A percentile compares a stretch with the other conserved stretches of the same genome.
Evolutionary conservation across 2,329 filamentous ascomycete genomes (phyloP).

Genomic region (Cordyceps cateniannulata): DNA sequence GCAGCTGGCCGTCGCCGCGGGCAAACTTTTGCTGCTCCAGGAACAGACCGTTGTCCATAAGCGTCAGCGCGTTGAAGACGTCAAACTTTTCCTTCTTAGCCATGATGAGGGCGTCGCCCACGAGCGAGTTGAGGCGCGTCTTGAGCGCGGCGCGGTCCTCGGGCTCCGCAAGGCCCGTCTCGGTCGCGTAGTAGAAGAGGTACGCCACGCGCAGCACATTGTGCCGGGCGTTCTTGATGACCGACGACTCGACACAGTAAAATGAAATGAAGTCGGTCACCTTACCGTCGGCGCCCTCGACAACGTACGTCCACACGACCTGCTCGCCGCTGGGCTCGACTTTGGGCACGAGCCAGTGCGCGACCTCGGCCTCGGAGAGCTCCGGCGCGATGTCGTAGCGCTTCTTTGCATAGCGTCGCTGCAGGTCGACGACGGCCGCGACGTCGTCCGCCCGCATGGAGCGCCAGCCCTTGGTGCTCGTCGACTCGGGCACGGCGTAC

Average conservation of each 20-base stretch:
- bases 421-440: slow-evolving; percentile 64
- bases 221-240: slow-evolving; percentile 77
- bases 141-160: slow-evolving; percentile 57
- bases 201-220: slow-evolving; percentile 82
- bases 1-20: slow-evolving; percentile 85
- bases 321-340: slow-evolving; percentile 56
- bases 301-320: slow-evolving; percentile 90
- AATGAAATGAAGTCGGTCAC: slow-evolving; percentile 98
- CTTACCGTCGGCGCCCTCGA: slow-evolving; percentile 67
- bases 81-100: slow-evolving; percentile 83
- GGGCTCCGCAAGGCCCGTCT: slow-evolving; percentile 60
- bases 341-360: slow-evolving; percentile 80
- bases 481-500: slow-evolving; percentile 73
- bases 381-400: slow-evolving; percentile 80
- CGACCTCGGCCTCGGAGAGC: slow-evolving; percentile 72
- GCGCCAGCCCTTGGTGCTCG: slow-evolving; percentile 68
- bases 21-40: slow-evolving; percentile 92
- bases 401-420: slow-evolving; percentile 66
- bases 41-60: slow-evolving; percentile 92
- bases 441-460: slow-evolving; percentile 75
- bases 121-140: slow-evolving; percentile 69
- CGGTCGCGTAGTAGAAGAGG: slow-evolving; percentile 92
- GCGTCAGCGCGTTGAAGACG: slow-evolving; percentile 90
- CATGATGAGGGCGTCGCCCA: slow-evolving; percentile 75
- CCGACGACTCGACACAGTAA: slow-evolving; percentile 88